phyloP scores from a whole-genome alignment of 139 green algal species.

The Pleodorina starrii region DNA sequence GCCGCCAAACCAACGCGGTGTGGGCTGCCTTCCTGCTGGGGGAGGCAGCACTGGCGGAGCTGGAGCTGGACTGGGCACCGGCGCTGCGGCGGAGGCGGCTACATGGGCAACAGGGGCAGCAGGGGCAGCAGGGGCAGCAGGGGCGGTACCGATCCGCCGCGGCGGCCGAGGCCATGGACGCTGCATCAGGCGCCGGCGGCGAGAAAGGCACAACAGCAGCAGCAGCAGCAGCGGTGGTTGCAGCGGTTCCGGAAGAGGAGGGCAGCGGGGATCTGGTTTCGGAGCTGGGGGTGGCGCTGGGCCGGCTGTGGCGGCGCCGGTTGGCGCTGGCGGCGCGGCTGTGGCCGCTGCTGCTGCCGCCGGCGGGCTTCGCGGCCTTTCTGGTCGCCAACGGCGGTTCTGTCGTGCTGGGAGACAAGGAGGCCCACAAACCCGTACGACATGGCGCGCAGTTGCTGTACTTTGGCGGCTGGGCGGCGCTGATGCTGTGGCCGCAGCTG shows the following conservation, averaged over 20 bases:
- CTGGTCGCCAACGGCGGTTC: conserved; percentile 84
- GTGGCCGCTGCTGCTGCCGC: conserved; percentile 68
- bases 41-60: conserved; percentile 37
- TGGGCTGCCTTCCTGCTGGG: conserved; percentile 86
- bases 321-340: conserved; percentile 53
- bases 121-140: background rate
- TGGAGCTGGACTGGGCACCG: conserved; percentile 10
- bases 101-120: background rate
- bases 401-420: conserved; percentile 88
- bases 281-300: conserved; percentile 16
- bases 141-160: background rate
- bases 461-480: conserved; percentile 73
- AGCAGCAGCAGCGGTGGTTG: background rate
- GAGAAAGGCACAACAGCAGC: background rate
- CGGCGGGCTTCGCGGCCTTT: conserved; percentile 81
- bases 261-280: background rate
- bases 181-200: no score
- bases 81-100: background rate
- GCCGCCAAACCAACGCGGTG: conserved; percentile 95
- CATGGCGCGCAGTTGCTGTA: conserved; percentile 91
- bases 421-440: conserved; percentile 76
- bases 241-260: no score
- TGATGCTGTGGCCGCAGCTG: conserved; percentile 65
- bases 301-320: background rate
- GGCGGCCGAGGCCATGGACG: background rate